Evolutionary conservation across 345 rosid species (phyloP), one percentile per base, ranked within the genome.

Genomic region (Lepidium africanum): DNA sequence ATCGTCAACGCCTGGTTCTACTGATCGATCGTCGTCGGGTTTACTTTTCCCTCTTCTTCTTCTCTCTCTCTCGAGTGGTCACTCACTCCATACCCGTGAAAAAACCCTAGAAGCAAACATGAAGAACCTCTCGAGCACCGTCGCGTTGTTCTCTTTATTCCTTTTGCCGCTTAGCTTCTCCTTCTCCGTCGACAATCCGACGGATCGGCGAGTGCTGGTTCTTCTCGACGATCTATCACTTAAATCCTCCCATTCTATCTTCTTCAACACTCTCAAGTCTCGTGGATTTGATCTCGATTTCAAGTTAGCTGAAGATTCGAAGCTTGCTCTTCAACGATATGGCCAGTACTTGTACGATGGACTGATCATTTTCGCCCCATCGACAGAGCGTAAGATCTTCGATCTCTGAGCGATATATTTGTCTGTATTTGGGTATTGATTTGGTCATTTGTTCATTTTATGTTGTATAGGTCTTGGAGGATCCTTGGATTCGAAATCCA

Each of bases 281-380:
- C 83, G 87, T 49, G 85, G 87, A 38, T 82, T 85, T 63, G 73
- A 78, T 68, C 82, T 87, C 40, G 84, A 87, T 27, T 82, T 85
- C 79, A 87, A 77, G 67, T 78, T 85, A 72, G 82, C 90, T 27
- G 86, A 84, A 48, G 87, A 87, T 67, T 79, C 88, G 13, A 74
- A 68, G 42, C 84, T 87, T 30, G 73, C 84, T 12, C 83, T 87
- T 67, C 88, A 84, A 48, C 82, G 88, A 17, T 85, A 85, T 45
- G 87, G 94, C 77, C 80, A 80, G 78, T 85, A 82, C 73, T 43
- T 85, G 59, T 85, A 82, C 81, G 87, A 85, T 16, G 86, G 74
- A 12, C 32, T 87, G 64, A 76, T 87, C 47, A 72, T 87, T 50
- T 84, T 85, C 79, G 79, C 87, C 39, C 87, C 90, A 3, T 81